A percentile compares a stretch with the other conserved stretches of the same genome.
Conservation (phyloP, 2,329 filamentous ascomycete species). For the Stenocarpella maydis region DNA sequence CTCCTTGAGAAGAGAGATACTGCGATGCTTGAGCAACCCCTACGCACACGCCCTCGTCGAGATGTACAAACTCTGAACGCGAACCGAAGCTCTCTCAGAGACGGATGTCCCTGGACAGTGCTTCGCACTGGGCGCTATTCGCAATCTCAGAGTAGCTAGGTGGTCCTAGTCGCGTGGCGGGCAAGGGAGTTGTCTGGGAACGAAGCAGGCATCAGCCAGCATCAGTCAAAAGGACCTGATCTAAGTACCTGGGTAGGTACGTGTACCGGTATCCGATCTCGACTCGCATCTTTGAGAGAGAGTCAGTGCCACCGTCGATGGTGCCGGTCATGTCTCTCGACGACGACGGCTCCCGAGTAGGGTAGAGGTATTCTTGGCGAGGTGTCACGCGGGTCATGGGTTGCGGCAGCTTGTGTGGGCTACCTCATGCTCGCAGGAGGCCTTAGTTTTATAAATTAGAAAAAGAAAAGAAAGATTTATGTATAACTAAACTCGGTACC, state of each 20-base stretch:
- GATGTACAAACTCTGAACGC: not conserved
- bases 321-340: not conserved
- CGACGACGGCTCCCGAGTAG: too few species aligned
- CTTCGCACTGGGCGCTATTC: not conserved
- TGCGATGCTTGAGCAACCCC: not conserved
- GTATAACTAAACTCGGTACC: not conserved
- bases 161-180: not conserved
- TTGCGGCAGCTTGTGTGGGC: not conserved
- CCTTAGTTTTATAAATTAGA: too few species aligned
- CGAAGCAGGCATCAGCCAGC: not conserved
- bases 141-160: not conserved
- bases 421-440: not conserved
- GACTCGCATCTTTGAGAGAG: not conserved
- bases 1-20: not conserved
- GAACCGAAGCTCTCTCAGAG: not conserved
- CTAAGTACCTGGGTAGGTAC: too few species aligned
- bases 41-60: slow-evolving; percentile 5
- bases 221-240: not conserved
- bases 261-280: not conserved
- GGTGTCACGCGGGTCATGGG: not conserved
- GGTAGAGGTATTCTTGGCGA: not conserved
- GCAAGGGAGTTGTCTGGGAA: not conserved
- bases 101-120: not conserved
- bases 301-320: not conserved
- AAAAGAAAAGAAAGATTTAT: too few species aligned